A percentile compares a stretch with the other conserved stretches of the same genome.
Evolutionary conservation across 805 yeast species (phyloP).

Genomic region (Cyberlindnera amylophila): DNA sequence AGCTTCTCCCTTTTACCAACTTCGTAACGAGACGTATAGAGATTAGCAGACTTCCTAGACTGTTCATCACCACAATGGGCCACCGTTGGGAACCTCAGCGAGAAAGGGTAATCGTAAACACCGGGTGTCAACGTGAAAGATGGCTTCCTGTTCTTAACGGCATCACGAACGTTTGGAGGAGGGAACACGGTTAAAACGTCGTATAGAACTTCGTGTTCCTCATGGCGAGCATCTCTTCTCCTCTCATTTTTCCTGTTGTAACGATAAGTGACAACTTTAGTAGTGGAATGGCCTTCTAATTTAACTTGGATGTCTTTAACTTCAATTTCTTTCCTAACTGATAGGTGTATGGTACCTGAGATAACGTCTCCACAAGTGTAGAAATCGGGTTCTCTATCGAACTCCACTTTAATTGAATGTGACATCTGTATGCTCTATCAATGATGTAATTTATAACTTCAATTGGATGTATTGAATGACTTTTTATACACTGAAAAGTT

Average conservation of each 20-base stretch:
- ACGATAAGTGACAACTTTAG: conserved; percentile 32
- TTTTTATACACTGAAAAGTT: no score
- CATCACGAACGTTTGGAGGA: conserved; percentile 43
- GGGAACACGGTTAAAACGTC: conserved; percentile 50
- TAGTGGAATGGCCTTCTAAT: conserved; percentile 44
- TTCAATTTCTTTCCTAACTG: conserved; percentile 31
- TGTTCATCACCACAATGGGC: conserved; percentile 29
- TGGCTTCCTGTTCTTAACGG: conserved; percentile 33
- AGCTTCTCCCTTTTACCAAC: conserved; percentile 4
- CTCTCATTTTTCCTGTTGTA: conserved; percentile 8
- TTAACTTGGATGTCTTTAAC: conserved; percentile 48
- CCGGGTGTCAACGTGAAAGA: conserved; percentile 37
- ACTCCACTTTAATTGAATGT: conserved; percentile 7
- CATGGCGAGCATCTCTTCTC: conserved; percentile 2
- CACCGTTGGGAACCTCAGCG: conserved; percentile 22
- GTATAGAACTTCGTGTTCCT: conserved; percentile 42
- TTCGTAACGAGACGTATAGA: conserved; percentile 15
- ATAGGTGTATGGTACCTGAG: conserved; percentile 16
- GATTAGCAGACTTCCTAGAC: conserved; percentile 14
- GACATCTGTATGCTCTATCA: no score
- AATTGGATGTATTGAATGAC: no score
- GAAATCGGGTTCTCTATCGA: conserved; percentile 8
- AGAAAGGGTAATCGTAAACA: conserved; percentile 45
- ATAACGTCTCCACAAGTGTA: conserved; percentile 18
- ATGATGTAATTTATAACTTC: no score